A percentile compares a stretch with the other conserved stretches of the same genome.
Evolutionary conservation across 2,329 filamentous ascomycete species (phyloP).

Genomic region (Kalaharituber pfeilii): DNA sequence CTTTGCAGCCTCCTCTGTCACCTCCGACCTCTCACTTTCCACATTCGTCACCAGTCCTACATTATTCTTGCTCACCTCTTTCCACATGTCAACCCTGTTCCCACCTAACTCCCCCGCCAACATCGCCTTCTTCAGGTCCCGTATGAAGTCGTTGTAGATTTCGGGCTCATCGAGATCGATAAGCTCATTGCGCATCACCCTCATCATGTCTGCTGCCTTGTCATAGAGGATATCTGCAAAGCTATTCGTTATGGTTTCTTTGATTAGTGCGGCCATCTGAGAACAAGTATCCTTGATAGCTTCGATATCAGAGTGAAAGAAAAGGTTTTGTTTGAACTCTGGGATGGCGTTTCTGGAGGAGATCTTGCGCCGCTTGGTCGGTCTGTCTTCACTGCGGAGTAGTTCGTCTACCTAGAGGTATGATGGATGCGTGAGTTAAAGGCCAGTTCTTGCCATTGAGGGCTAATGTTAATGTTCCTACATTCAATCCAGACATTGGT

Average conservation of each 20-base stretch:
- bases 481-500: constrained; percentile 75
- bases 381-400: constrained; percentile 1
- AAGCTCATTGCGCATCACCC: constrained; percentile 62
- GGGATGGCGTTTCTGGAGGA: constrained; percentile 63
- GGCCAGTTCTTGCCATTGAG: constrained; percentile 38
- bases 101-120: constrained; percentile 55
- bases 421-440: constrained; percentile 8
- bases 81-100: constrained; percentile 71
- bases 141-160: constrained; percentile 59
- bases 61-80: constrained; percentile 45
- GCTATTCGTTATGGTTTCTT: constrained; percentile 50
- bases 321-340: constrained; percentile 59
- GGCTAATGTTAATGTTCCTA: constrained; percentile 64
- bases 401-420: constrained; percentile 5
- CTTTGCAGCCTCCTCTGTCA: constrained; percentile 53
- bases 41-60: constrained; percentile 56
- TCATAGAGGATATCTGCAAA: constrained; percentile 60
- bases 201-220: constrained; percentile 55
- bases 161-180: constrained; percentile 56
- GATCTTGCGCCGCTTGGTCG: constrained; percentile 31
- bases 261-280: constrained; percentile 50
- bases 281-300: constrained; percentile 42
- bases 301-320: constrained; percentile 44
- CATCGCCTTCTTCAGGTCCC: constrained; percentile 53
- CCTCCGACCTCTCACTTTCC: constrained; percentile 45